phyloP scores from a whole-genome alignment of 352 stramenopile genomes.

The Phytophthora nicotianae region DNA sequence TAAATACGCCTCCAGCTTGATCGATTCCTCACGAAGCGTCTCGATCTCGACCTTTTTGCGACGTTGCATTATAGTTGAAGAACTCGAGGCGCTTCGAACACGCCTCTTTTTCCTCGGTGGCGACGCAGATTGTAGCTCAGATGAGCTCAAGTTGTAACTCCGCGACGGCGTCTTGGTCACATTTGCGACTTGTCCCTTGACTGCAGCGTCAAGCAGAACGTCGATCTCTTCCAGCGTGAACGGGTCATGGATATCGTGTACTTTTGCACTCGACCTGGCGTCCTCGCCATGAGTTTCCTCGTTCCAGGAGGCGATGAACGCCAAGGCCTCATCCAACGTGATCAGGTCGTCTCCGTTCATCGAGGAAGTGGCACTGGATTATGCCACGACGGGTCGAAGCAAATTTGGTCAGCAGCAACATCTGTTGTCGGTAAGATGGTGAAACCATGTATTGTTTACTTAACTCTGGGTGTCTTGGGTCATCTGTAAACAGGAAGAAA shows the following conservation, averaged over 20 bases:
- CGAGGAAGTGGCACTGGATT: conserved; percentile 1
- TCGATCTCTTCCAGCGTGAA: conserved; percentile 17
- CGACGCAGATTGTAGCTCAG: not conserved
- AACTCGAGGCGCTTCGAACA: conserved; percentile 13
- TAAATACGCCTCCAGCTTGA: conserved; percentile 4
- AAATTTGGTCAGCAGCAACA: not conserved
- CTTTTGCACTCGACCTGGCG: not conserved
- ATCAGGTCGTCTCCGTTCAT: conserved; percentile 12
- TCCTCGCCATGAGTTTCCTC: not conserved
- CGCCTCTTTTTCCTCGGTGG: conserved; percentile 1
- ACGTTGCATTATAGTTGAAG: conserved; percentile 21
- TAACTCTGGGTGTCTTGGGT: not conserved
- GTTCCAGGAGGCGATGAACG: conserved; percentile 22
- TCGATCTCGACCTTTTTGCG: conserved; percentile 22
- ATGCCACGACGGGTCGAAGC: not conserved
- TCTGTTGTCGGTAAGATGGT: not conserved
- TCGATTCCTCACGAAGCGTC: conserved; percentile 15
- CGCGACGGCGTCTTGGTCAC: not conserved
- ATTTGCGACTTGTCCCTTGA: not conserved
- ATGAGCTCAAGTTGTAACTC: not conserved
- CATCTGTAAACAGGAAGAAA: not conserved
- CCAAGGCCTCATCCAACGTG: conserved; percentile 21
- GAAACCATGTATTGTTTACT: not conserved
- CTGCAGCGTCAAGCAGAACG: conserved; percentile 1
- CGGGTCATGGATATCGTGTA: not conserved